Evolutionary conservation across 331 rosid genomes (phyloP).

Genomic region (Pyracantha coccinea): DNA sequence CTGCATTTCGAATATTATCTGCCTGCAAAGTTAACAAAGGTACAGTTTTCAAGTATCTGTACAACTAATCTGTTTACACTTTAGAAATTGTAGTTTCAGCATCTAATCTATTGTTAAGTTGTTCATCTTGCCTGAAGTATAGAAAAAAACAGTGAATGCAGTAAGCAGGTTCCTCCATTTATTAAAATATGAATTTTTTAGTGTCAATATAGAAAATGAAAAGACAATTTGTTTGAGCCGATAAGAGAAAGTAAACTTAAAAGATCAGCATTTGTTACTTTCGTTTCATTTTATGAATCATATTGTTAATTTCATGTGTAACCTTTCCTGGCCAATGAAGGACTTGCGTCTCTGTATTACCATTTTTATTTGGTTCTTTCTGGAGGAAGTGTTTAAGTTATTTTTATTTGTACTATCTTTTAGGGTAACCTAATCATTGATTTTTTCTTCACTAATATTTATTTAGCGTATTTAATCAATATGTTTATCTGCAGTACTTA

Average conservation of each 20-base stretch:
- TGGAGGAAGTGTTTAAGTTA: background rate
- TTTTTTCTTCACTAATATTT: background rate
- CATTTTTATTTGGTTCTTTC: background rate
- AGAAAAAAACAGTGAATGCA: background rate
- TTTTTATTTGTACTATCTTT: background rate
- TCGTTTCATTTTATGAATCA: background rate
- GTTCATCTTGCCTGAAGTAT: background rate
- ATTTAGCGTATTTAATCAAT: background rate
- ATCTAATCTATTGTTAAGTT: background rate
- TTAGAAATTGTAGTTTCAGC: background rate
- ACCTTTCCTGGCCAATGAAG: background rate
- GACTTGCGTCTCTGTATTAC: background rate
- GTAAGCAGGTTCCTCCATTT: background rate
- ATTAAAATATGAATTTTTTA: background rate
- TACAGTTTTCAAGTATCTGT: constrained; percentile 2
- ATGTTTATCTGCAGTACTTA: background rate
- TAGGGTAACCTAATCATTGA: background rate
- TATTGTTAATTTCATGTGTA: background rate
- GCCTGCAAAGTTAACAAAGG: constrained; percentile 99
- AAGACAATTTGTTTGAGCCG: background rate
- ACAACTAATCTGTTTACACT: background rate
- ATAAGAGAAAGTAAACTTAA: background rate
- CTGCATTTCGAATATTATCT: constrained; percentile 76
- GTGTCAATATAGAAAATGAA: too few species aligned
- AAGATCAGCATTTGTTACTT: background rate